Evolutionary conservation across 2,329 filamentous ascomycete genomes (phyloP).

Genomic region (Nemania sp.): DNA sequence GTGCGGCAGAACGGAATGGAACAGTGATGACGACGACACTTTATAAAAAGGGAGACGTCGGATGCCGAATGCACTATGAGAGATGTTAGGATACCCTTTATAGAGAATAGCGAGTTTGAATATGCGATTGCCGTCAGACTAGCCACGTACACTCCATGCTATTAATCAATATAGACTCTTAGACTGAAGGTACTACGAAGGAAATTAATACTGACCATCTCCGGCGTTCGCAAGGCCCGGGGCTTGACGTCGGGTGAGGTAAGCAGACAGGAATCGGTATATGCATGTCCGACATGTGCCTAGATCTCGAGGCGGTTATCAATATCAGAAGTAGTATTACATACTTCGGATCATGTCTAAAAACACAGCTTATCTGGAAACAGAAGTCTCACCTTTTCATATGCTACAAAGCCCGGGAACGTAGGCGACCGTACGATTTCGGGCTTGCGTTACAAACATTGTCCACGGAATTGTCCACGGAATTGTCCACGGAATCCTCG

Average conservation of each 20-base stretch:
- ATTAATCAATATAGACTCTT: neutral
- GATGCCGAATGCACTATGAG: constrained; percentile 9
- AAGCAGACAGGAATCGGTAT: neutral
- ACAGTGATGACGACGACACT: constrained; percentile 18
- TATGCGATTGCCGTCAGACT: constrained; percentile 18
- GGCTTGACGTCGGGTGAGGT: neutral
- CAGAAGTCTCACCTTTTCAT: neutral
- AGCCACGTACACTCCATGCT: constrained; percentile 16
- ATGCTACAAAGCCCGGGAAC: neutral
- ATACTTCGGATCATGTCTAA: neutral
- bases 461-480: too few relatives aligned
- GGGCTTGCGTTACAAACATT: neutral
- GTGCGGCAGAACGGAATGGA: neutral
- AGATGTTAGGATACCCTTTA: constrained; percentile 11
- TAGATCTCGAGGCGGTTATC: constrained; percentile 2
- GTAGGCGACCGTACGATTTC: neutral
- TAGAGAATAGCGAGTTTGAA: constrained; percentile 7
- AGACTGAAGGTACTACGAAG: neutral
- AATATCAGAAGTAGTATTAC: neutral
- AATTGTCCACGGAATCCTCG: too few relatives aligned
- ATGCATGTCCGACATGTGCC: neutral
- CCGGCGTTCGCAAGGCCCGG: neutral
- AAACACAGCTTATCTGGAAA: neutral
- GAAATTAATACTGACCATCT: neutral
- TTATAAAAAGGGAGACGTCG: neutral